These are phyloP conservation scores for Podila epigama DNA, from an alignment of 192 early-diverging fungal genomes.

Conservation along the genomic window DNA sequence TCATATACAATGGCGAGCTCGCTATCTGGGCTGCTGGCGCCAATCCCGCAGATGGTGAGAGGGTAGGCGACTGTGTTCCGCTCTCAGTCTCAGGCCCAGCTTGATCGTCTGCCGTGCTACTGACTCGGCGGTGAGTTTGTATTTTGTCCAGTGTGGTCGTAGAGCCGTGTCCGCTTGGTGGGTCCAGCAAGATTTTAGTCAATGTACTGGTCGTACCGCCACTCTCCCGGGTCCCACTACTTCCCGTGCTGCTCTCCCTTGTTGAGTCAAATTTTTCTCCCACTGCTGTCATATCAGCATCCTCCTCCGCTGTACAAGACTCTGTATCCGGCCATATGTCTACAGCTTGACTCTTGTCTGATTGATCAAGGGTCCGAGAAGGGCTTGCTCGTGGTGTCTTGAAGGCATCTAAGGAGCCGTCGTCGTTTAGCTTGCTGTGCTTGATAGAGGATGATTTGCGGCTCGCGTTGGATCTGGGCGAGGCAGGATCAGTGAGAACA, in stretches of 20 bases:
- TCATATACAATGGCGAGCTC: background rate
- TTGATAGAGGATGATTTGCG: constrained; percentile 3
- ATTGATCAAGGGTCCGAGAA: background rate
- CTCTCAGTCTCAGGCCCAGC: too few species aligned
- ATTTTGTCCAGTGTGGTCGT: too few species aligned
- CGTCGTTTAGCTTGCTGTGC: background rate
- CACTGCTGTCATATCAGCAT: background rate
- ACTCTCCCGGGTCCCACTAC: background rate
- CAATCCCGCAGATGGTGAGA: background rate
- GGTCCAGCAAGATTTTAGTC: background rate
- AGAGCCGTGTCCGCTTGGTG: background rate
- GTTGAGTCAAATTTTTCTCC: background rate
- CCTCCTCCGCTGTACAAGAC: background rate
- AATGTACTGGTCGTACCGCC: background rate
- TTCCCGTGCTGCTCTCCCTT: background rate
- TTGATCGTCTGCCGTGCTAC: too few species aligned
- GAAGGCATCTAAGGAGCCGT: background rate
- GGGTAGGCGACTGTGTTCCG: background rate
- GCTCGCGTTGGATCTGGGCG: constrained; percentile 13
- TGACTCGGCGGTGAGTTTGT: too few species aligned
- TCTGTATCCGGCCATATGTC: background rate
- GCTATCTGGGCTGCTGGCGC: background rate
- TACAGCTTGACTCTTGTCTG: background rate
- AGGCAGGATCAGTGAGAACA: constrained; percentile 19
- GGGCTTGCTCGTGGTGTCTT: background rate